Evolutionary conservation across 495 filamentous ascomycete genomes (phyloP), one percentile per base, ranked within the genome.

Genomic region (Aspergillus asperescens): DNA sequence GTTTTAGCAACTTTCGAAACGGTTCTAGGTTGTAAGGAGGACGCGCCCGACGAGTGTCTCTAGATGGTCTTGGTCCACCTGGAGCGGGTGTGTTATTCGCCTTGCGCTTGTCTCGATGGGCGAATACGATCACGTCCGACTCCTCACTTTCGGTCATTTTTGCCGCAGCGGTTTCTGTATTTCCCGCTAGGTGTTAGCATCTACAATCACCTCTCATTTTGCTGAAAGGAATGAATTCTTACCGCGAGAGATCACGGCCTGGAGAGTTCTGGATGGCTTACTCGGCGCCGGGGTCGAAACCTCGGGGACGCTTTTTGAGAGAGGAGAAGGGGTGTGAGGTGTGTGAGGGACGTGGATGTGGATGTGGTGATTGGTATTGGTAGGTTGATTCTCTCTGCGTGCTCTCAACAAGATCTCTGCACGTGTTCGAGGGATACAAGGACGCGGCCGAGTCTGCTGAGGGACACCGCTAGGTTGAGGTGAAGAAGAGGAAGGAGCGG

Each of bases 91-190:
- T 7, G 18, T 43, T 22, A 27, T 48, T 1, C 24, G 28, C 40
- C 43, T 34, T 12, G 25, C 43, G 24, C 5, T 34, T 20, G 25
- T n/a, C n/a, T n/a, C n/a, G n/a, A n/a, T 27, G 13, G 23, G 12
- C 28, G 35, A 53, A 18, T 13, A 58, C 37, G 32, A 48, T 32
- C 39, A 42, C 55, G 23, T 58, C 55, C 23, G 55, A 58, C 13
- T 20, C 41, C 12, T 53, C 49, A 15, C 48, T 52, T 20, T 22
- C 23, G 16, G 43, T 8, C 48, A 45, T 40, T 16, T 42, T 31
- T n/a, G n/a, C n/a, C n/a, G n/a, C n/a, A n/a, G n/a, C n/a, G 25
- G 18, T 20, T 16, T 37, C 2, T 13, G n/a, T 35, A 15, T 37
- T 3, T 19, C 35, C 20, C 39, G 20, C 23, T 27, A 27, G 15